Evolutionary conservation across 257 asterid species (phyloP), one percentile per base, ranked within the genome.

Genomic region (Vinca minor): DNA sequence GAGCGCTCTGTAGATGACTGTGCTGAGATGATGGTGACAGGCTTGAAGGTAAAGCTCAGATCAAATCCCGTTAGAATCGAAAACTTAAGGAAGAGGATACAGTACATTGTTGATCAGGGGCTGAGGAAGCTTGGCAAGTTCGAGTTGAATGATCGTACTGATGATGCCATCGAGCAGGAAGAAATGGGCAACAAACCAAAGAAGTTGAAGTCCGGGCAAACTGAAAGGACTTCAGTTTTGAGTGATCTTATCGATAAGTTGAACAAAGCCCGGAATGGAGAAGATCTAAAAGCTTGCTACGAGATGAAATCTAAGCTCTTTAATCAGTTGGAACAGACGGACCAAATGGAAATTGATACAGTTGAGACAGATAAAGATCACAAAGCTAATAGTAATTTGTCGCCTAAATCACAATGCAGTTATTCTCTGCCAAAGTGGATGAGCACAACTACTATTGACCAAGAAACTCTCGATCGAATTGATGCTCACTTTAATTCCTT

Each of bases 41-140:
- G 59, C 39, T 67, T 84, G 72, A 87, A 85, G 74, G 62, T 71
- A 71, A 88, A 81, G 80, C 87, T 87, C 44, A 73, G 87, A 78
- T 85, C 96, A 52, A 68, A 84, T 66, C 78, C 87, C 36, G 72
- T 63, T 42, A 80, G 95, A 79, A 63, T 52, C 31, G 95, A 80
- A 46, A 84, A 80, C 77, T 75, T 85, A 18, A 77, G 87, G 80
- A 89, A 85, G 79, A 83, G 88, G 80, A 74, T 87, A 69, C 89
- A 80, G 66, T 67, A 72, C 79, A 75, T 87, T 71, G 89, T 93
- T 58, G 91, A 81, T 66, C 87, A 84, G 66, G 95, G 94, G 44
- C 67, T 87, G 68, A 78, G 54, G 71, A 86, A 84, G 63, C 84
- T 78, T 57, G 72, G 82, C 63, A 80, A 79, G 62, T 8, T 67